These are phyloP conservation scores for Phalaenopsis aphrodite DNA, from an alignment of 106 monocot species.

Conservation along the genomic window DNA sequence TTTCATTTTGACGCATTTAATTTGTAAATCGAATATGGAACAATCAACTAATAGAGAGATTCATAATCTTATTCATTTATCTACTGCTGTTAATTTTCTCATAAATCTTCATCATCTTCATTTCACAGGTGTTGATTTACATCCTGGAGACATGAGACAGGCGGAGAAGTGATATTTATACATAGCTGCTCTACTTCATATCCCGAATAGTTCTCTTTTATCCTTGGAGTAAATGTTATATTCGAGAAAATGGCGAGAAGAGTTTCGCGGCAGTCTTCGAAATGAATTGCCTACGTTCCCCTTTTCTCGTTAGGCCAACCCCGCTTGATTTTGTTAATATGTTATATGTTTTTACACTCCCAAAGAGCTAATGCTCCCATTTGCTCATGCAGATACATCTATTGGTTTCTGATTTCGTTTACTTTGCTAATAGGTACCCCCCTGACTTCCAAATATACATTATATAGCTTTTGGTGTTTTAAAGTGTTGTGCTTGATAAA, in stretches of 20 bases:
- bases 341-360: neutral
- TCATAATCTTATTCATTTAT: too few species aligned
- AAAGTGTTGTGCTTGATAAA: too few species aligned
- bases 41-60: too few species aligned
- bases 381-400: neutral
- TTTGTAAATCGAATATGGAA: too few species aligned
- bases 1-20: too few species aligned
- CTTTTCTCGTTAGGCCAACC: neutral
- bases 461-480: too few species aligned
- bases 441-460: too few species aligned
- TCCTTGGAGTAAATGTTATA: neutral
- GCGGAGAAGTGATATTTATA: neutral
- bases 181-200: neutral
- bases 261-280: neutral
- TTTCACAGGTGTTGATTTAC: neutral
- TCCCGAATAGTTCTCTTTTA: neutral
- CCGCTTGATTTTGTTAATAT: neutral
- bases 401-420: too few species aligned
- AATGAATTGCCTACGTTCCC: constrained; percentile 1
- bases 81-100: too few species aligned
- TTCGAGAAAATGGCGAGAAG: constrained; percentile 8
- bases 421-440: too few species aligned
- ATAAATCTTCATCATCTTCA: neutral
- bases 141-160: neutral
- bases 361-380: neutral